phyloP scores from a whole-genome alignment of 2,329 filamentous ascomycete genomes.

The Sporothrix dimorphospora region DNA sequence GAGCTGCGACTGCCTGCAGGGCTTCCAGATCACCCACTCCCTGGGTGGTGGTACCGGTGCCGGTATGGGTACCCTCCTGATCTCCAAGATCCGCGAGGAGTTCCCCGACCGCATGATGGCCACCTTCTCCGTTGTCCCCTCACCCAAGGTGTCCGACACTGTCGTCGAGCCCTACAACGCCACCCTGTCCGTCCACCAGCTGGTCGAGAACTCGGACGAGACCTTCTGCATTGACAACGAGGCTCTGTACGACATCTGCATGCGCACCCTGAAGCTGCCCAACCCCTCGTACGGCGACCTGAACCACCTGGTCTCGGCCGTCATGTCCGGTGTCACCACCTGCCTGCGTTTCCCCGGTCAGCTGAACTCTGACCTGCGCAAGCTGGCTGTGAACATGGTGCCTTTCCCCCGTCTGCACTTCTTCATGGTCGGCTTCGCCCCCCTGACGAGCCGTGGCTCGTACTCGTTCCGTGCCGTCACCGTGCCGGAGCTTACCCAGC shows the following conservation, averaged over 20 bases:
- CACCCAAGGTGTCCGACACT: conserved; percentile 99
- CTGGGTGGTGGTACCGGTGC: conserved; percentile 99
- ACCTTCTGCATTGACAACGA: conserved; percentile 99
- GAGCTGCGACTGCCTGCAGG: conserved; percentile 98
- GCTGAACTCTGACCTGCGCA: conserved; percentile 99
- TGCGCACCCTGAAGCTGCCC: conserved; percentile 98
- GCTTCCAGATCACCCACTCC: conserved; percentile 99
- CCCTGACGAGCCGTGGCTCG: conserved; percentile 83
- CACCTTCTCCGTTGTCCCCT: conserved; percentile 98
- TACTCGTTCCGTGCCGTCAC: conserved; percentile 97
- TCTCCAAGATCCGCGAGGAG: conserved; percentile 99
- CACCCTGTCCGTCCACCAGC: conserved; percentile 96
- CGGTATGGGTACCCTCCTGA: conserved; percentile 99
- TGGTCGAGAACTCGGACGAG: conserved; percentile 99
- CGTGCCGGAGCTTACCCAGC: conserved; percentile 97
- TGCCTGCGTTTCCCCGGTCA: conserved; percentile 99
- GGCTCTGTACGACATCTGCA: conserved; percentile 99
- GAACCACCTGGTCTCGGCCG: conserved; percentile 98
- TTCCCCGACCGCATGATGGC: conserved; percentile 99
- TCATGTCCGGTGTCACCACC: conserved; percentile 99
- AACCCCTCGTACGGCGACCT: conserved; percentile 99
- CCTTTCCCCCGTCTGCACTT: conserved; percentile 99
- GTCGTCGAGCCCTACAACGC: conserved; percentile 99
- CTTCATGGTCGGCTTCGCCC: conserved; percentile 99
- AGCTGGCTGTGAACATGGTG: conserved; percentile 99